Evolutionary conservation across 129 eudicot genomes (phyloP).

Genomic region (Helichrysum umbraculigerum): DNA sequence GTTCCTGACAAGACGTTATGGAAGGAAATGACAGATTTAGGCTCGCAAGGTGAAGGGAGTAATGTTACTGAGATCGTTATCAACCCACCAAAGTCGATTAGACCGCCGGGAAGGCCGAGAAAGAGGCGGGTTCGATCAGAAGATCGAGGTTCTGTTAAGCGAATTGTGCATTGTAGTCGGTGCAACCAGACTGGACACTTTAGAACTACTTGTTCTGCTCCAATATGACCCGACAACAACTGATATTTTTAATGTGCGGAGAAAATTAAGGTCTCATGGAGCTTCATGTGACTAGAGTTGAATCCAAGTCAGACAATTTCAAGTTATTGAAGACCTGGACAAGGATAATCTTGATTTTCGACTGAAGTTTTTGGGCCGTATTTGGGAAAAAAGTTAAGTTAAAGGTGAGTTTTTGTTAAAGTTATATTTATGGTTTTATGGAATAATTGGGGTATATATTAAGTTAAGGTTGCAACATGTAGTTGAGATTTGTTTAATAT

Average conservation of each 20-base stretch:
- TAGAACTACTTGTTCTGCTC: conserved; percentile 87
- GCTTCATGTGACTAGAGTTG: not conserved
- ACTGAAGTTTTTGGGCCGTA: not conserved
- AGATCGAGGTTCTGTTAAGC: conserved; percentile 55
- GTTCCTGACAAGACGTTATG: conserved; percentile 67
- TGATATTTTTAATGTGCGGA: not conserved
- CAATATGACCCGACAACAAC: conserved; percentile 37
- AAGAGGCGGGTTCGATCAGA: conserved; percentile 61
- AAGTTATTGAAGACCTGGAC: conserved; percentile 5
- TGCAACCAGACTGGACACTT: conserved; percentile 89
- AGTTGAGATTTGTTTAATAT: conserved; percentile 12
- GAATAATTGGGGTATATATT: conserved; percentile 8
- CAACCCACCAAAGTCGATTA: conserved; percentile 67
- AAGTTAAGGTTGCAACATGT: not conserved
- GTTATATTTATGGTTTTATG: not conserved
- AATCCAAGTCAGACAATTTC: not conserved
- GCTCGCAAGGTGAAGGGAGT: conserved; percentile 16
- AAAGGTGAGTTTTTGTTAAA: not conserved
- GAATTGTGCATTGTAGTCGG: conserved; percentile 83
- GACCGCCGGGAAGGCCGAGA: conserved; percentile 69
- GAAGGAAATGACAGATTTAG: conserved; percentile 45
- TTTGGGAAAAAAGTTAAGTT: not conserved
- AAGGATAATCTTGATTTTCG: not conserved
- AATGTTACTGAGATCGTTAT: conserved; percentile 36
- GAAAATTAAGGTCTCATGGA: not conserved